These are phyloP conservation scores for Colletotrichum chlorophyti DNA, from an alignment of 2,329 filamentous ascomycete genomes.

Conservation along the genomic window DNA sequence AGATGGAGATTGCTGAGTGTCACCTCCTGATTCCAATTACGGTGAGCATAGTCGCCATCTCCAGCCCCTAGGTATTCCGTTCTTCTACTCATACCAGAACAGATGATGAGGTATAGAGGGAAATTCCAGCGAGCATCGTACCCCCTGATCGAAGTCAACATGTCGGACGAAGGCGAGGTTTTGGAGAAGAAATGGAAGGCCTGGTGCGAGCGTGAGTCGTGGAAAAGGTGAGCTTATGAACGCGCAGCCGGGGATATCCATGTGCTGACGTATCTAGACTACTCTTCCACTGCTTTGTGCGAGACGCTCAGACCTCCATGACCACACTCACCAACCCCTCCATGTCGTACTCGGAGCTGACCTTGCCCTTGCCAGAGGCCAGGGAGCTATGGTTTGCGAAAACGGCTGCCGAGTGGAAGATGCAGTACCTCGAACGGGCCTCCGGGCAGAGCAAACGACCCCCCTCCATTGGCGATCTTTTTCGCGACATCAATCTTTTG, in stretches of 20 bases:
- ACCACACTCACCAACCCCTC: slow-evolving; percentile 68
- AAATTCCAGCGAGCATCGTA: slow-evolving; percentile 65
- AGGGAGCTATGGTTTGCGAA: slow-evolving; percentile 71
- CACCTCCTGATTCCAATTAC: slow-evolving; percentile 53
- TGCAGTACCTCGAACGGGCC: slow-evolving; percentile 55
- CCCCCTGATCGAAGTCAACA: slow-evolving; percentile 54
- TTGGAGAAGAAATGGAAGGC: slow-evolving; percentile 70
- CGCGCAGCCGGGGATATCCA: slow-evolving; percentile 13
- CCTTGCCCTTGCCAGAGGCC: slow-evolving; percentile 68
- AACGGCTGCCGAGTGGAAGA: slow-evolving; percentile 70
- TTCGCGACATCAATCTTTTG: slow-evolving; percentile 63
- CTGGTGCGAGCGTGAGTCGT: slow-evolving; percentile 71
- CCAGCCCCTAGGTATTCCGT: too few relatives aligned
- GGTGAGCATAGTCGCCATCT: slow-evolving; percentile 41
- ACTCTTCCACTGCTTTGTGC: slow-evolving; percentile 68
- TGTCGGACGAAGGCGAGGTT: slow-evolving; percentile 60
- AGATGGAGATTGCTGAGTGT: slow-evolving; percentile 63
- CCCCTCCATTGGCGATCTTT: slow-evolving; percentile 61
- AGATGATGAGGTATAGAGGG: slow-evolving; percentile 63
- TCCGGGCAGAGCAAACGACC: slow-evolving; percentile 46
- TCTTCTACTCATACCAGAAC: slow-evolving; percentile 7
- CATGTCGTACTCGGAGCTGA: slow-evolving; percentile 74
- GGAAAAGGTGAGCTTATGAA: slow-evolving; percentile 57
- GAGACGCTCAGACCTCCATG: slow-evolving; percentile 73
- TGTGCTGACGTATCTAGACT: slow-evolving; percentile 48